A percentile compares a stretch with the other conserved stretches of the same genome.
These are phyloP conservation scores for Peronospora tabacina DNA, from an alignment of 352 stramenopile genomes.

Conservation along the genomic window DNA sequence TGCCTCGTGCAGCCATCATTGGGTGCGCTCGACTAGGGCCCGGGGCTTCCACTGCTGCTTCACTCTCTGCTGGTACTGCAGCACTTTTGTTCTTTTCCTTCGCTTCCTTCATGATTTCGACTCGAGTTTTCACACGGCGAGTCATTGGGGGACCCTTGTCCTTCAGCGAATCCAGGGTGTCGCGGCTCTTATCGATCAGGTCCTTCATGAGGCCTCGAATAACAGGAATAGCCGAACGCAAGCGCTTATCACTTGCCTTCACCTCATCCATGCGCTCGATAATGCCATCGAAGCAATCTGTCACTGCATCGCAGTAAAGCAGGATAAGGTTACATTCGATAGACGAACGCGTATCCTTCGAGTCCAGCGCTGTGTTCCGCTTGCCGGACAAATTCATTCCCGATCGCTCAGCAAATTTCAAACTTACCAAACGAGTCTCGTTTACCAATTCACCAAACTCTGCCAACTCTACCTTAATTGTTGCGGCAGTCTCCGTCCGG, in stretches of 20 bases:
- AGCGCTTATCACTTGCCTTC: slow-evolving; percentile 72
- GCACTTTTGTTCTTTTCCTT: slow-evolving; percentile 69
- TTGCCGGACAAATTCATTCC: slow-evolving; percentile 85
- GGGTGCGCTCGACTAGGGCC: slow-evolving; percentile 32
- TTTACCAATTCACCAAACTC: slow-evolving; percentile 79
- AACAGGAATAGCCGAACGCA: slow-evolving; percentile 56
- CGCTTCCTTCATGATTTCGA: slow-evolving; percentile 76
- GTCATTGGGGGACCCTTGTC: slow-evolving; percentile 52
- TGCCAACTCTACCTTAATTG: slow-evolving; percentile 79
- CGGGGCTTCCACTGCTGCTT: slow-evolving; percentile 29
- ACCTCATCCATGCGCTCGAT: slow-evolving; percentile 79
- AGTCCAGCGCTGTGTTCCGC: slow-evolving; percentile 55
- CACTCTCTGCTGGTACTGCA: slow-evolving; percentile 32
- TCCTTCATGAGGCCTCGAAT: slow-evolving; percentile 59
- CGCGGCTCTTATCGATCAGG: slow-evolving; percentile 49
- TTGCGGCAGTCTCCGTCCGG: slow-evolving; percentile 67
- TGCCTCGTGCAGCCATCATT: slow-evolving; percentile 38
- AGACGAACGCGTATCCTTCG: slow-evolving; percentile 59
- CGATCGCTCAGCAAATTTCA: slow-evolving; percentile 79
- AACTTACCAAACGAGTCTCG: slow-evolving; percentile 61
- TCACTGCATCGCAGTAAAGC: slow-evolving; percentile 54
- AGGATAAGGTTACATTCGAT: slow-evolving; percentile 63
- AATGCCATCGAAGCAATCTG: slow-evolving; percentile 74
- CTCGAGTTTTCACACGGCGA: slow-evolving; percentile 59
- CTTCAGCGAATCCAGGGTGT: slow-evolving; percentile 47